A percentile compares a stretch with the other conserved stretches of the same genome.
Evolutionary conservation across 2,329 filamentous ascomycete species (phyloP).

Genomic region (Cytospora piceae): DNA sequence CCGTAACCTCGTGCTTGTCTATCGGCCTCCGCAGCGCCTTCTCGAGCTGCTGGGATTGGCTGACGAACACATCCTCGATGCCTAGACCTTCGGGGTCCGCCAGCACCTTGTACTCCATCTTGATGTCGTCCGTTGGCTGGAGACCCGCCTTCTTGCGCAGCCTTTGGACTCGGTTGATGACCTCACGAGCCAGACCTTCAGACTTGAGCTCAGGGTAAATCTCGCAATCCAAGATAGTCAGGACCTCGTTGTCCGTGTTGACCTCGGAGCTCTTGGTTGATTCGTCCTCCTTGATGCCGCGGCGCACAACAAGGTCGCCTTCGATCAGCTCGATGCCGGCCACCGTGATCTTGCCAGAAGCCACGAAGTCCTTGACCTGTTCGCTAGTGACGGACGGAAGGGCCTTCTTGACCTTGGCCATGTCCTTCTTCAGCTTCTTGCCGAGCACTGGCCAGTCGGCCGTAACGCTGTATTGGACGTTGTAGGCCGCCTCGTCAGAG

Average conservation of each 20-base stretch:
- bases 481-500: constrained; percentile 86
- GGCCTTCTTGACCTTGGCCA: constrained; percentile 87
- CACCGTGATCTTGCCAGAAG: constrained; percentile 74
- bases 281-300: constrained; percentile 74
- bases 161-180: constrained; percentile 90
- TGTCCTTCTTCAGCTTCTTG: constrained; percentile 97
- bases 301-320: constrained; percentile 82
- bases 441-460: constrained; percentile 94
- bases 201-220: constrained; percentile 73
- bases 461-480: constrained; percentile 85
- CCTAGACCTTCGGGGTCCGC: constrained; percentile 78
- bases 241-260: constrained; percentile 85
- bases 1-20: constrained; percentile 67
- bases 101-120: constrained; percentile 88
- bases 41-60: constrained; percentile 70
- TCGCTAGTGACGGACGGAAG: constrained; percentile 77
- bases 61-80: constrained; percentile 69
- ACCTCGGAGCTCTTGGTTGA: constrained; percentile 77
- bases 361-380: constrained; percentile 78
- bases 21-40: constrained; percentile 78
- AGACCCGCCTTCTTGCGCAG: constrained; percentile 93
- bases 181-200: constrained; percentile 87
- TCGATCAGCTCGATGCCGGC: constrained; percentile 83
- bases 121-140: constrained; percentile 89
- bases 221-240: constrained; percentile 80